phyloP scores from a whole-genome alignment of 208 protist species.

The Tritrichomonas musculus region DNA sequence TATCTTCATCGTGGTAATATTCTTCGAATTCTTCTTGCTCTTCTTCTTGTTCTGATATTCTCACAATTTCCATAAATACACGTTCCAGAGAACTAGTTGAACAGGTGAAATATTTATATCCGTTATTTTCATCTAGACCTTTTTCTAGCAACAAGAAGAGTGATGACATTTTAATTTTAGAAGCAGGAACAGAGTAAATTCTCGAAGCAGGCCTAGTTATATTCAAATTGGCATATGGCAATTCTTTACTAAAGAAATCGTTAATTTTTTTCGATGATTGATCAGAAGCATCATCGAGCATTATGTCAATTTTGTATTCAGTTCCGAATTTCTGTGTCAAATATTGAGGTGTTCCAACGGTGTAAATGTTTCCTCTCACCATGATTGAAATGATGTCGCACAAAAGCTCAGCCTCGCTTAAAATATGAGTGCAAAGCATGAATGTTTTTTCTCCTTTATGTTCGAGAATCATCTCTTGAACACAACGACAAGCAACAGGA shows the following conservation, averaged over 20 bases:
- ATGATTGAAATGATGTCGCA: conserved; percentile 3
- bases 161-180: background rate
- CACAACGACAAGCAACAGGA: background rate
- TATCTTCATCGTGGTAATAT: too few species aligned
- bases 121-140: background rate
- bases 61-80: conserved; percentile 26
- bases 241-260: background rate
- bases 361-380: background rate
- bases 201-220: background rate
- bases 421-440: background rate
- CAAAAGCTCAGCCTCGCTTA: background rate
- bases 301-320: background rate
- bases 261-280: background rate
- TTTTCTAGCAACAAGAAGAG: background rate
- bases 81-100: background rate
- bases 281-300: background rate
- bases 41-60: conserved; percentile 12
- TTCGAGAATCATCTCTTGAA: background rate
- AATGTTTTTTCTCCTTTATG: background rate
- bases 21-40: too few species aligned
- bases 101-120: conserved; percentile 20
- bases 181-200: conserved; percentile 8
- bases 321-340: background rate
- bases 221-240: background rate
- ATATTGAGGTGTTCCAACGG: background rate